phyloP scores from a whole-genome alignment of 2,329 filamentous ascomycete genomes.

The Ascochyta clinopodiicola region DNA sequence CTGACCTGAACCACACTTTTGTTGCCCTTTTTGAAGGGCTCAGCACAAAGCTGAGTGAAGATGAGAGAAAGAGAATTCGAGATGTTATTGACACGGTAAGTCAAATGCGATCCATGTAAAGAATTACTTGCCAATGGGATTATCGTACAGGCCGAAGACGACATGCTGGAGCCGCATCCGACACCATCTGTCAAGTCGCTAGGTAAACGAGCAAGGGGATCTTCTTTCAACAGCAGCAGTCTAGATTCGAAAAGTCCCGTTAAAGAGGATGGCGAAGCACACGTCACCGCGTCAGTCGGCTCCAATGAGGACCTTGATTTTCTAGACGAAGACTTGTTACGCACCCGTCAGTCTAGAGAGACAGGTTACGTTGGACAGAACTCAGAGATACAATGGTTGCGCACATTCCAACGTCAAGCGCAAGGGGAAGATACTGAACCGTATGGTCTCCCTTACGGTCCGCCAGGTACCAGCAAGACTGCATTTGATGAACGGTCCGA shows the following conservation, averaged over 20 bases:
- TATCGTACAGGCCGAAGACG: slow-evolving; percentile 25
- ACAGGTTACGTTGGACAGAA: slow-evolving; percentile 45
- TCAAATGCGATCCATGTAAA: neutral
- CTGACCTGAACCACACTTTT: slow-evolving; percentile 27
- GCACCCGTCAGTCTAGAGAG: slow-evolving; percentile 34
- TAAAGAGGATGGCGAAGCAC: slow-evolving; percentile 24
- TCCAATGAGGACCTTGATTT: slow-evolving; percentile 41
- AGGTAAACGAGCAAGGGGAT: slow-evolving; percentile 25
- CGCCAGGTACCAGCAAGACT: slow-evolving; percentile 20
- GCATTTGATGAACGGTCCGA: slow-evolving; percentile 21
- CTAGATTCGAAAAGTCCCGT: neutral
- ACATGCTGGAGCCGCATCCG: slow-evolving; percentile 16
- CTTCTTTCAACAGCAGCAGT: neutral
- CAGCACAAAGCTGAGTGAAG: slow-evolving; percentile 18
- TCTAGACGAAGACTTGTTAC: slow-evolving; percentile 40
- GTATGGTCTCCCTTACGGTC: slow-evolving; percentile 25
- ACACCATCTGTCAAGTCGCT: slow-evolving; percentile 4
- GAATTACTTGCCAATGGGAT: neutral
- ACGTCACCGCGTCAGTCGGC: slow-evolving; percentile 30
- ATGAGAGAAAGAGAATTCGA: slow-evolving; percentile 26
- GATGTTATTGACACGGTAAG: slow-evolving; percentile 29
- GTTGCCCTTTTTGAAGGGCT: slow-evolving; percentile 27
- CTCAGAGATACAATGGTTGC: slow-evolving; percentile 45
- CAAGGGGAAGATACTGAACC: slow-evolving; percentile 16
- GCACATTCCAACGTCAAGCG: slow-evolving; percentile 35